These are phyloP conservation scores for Eucalyptus globulus DNA, from an alignment of 345 rosid species.

Conservation along the genomic window DNA sequence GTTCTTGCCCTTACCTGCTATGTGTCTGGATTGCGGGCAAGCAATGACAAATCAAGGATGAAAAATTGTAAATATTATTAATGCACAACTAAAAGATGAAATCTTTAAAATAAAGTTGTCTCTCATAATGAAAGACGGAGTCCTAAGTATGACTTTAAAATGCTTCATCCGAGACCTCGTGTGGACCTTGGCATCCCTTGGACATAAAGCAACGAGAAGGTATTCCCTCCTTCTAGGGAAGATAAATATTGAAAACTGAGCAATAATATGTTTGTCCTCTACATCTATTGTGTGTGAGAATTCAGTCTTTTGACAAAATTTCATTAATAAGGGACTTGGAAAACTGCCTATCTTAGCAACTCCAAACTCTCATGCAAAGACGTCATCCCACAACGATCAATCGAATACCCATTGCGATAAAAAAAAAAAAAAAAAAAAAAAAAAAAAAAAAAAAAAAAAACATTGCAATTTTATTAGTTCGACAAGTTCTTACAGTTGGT, in stretches of 20 bases:
- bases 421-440: no score
- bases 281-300: not conserved
- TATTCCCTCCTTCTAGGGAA: no score
- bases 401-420: not conserved
- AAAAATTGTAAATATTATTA: no score
- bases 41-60: not conserved
- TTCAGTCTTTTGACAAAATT: not conserved
- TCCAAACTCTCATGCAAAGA: not conserved
- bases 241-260: not conserved
- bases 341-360: not conserved
- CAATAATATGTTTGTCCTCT: not conserved
- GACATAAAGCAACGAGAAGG: no score
- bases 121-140: no score
- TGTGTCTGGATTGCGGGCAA: not conserved
- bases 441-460: no score
- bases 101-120: no score
- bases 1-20: not conserved
- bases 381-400: not conserved
- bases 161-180: no score
- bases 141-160: no score
- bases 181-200: no score
- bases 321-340: not conserved
- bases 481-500: not conserved
- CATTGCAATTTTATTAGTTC: no score
- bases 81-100: no score